Base-by-base conservation (phyloP, 106 monocot genomes). In the Amphibolis antarctica region DNA sequence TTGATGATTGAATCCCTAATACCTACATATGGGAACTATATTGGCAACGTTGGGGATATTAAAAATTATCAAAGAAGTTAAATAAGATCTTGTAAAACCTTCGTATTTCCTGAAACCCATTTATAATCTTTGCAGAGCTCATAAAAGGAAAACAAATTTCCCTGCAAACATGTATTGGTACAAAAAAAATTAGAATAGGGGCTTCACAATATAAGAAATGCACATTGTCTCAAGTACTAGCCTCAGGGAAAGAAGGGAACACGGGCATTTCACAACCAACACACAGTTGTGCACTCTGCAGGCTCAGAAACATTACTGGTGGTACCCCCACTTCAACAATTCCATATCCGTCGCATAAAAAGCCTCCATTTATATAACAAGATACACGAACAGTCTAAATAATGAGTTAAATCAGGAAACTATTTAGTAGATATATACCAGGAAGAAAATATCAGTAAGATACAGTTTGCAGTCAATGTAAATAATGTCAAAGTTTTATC, bases 61-160 rank as follows among this genome's bases (percentile, higher is more conserved):
- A 31, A 20, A 17, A 7, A 70, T 6, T 5, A 14, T 42, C 10
- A 61, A 17, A 30, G 5, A 46, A 59, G 29, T 27, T 24, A 70
- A 36, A 19, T 19, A 23, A 10, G 44, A 25, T 12, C 10, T 63
- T 59, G 15, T n/a, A 12, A 13, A 45, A 98, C 90, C 86, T 87
- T 76, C 13, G 85, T 80, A 75, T 90, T 74, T 51, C 74, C 86
- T 77, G 77, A 55, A 17, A 18, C 55, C 96, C 96, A 98, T 44
- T 52, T 80, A 72, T 80, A 98, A 78, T 74, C 72, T 61, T 79
- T 80, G 66, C 96, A 98, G 23, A 85, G 47, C 58, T 90, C 86
- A 48, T 87, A 98, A 71, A 98, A 86, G 45, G 96, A 90, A 80
- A 98, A 98, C 65, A 98, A 78, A 60, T 85, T 76, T 12, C 90